Base-by-base conservation (phyloP, 1,139 yeast species). In the Hansenula lynferdii region DNA sequence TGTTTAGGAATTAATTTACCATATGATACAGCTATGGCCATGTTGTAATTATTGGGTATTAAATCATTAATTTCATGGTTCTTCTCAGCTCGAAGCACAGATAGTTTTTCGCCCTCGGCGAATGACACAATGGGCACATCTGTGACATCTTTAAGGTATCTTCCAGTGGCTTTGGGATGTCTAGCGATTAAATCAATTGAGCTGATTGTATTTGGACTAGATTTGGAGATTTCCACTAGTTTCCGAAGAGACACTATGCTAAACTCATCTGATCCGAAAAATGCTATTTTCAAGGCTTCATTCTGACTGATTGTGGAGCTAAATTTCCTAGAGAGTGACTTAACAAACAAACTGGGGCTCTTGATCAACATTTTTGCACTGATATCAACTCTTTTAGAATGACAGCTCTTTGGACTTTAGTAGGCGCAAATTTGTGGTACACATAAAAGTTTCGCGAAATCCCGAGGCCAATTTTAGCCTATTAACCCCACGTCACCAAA, bases 21-120 rank as follows among this genome's bases (percentile, higher is more conserved):
- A 56, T 79, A 92, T 0, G 97, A 87, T 1, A 89, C 97, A 0
- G 97, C 97, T 19, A 92, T 69, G 0, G 89, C 82, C 48, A 89
- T 57, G 48, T 85, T 75, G 53, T 72, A 84, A 2, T 56, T 43
- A 3, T 54, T 43, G 1, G 54, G 39, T 1, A 67, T 44, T 16
- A 61, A 47, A 0, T 51, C 54, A n/a, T 60, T 42, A 38, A 89
- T 77, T 24, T 86, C 90, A 0, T 54, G 41, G 1, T 61, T 56
- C 0, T 72, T 53, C 42, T 87, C 96, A 2, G 90, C 94, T 30
- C 85, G 56, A 7, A 69, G 56, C 3, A 81, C 56, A 2, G 62
- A 57, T 4, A 77, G 49, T 0, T 58, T 59, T 14, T 61, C 36
- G 1, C 49, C 38, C 3, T 46, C 25, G 4, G 81, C 75, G 49